phyloP scores from a whole-genome alignment of 345 rosid genomes.

The Trapa incisa region DNA sequence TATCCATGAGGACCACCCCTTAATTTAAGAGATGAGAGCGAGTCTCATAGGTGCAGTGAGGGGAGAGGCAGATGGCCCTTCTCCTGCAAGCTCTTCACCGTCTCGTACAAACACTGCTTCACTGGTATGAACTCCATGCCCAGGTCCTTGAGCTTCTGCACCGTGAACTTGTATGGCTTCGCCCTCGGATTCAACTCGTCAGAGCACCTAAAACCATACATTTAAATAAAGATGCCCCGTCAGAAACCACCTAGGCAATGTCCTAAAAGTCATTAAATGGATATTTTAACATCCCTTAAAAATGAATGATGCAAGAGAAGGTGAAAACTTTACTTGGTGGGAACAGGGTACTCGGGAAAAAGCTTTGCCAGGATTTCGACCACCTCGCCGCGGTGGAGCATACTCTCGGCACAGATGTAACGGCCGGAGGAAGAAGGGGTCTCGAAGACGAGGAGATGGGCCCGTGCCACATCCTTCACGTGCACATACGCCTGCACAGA shows the following conservation, averaged over 20 bases:
- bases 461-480: slow-evolving; percentile 73
- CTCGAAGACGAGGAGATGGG: slow-evolving; percentile 73
- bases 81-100: slow-evolving; percentile 84
- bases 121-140: slow-evolving; percentile 70
- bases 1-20: too few relatives aligned
- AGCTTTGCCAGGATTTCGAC: slow-evolving; percentile 78
- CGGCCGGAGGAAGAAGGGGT: slow-evolving; percentile 85
- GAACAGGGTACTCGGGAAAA: slow-evolving; percentile 86
- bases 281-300: too few relatives aligned
- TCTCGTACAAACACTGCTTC: slow-evolving; percentile 70
- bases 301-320: too few relatives aligned
- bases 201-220: slow-evolving; percentile 42
- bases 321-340: slow-evolving; percentile 58
- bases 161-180: slow-evolving; percentile 62
- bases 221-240: too few relatives aligned
- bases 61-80: slow-evolving; percentile 54
- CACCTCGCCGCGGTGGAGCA: slow-evolving; percentile 92
- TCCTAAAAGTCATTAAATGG: too few relatives aligned
- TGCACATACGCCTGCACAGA: slow-evolving; percentile 82
- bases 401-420: slow-evolving; percentile 70
- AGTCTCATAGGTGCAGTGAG: not conserved
- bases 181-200: slow-evolving; percentile 83
- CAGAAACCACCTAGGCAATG: too few relatives aligned
- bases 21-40: not conserved
- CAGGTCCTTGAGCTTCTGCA: slow-evolving; percentile 62